These are phyloP conservation scores for Psidium guajava DNA, from an alignment of 345 rosid genomes.

Conservation along the genomic window DNA sequence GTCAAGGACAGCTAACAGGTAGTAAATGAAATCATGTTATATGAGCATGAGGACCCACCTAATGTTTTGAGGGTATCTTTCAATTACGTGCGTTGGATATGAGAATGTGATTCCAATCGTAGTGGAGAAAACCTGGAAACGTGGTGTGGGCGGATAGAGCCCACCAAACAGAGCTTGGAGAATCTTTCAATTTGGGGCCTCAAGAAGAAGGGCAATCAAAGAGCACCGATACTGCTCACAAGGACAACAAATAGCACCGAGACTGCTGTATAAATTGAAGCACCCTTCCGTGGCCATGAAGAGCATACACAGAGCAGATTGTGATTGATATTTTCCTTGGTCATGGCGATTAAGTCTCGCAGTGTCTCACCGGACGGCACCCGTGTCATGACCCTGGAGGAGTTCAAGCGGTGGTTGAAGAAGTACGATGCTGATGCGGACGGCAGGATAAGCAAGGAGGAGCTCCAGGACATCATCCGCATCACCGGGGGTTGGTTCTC, in stretches of 20 bases:
- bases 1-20: neutral
- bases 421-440: slow-evolving; percentile 8
- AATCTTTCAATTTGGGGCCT: neutral
- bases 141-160: too few relatives aligned
- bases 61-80: neutral
- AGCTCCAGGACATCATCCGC: slow-evolving; percentile 11
- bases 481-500: neutral
- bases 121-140: neutral
- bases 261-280: neutral
- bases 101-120: neutral
- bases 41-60: neutral
- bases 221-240: neutral
- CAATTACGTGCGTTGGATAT: neutral
- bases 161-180: too few relatives aligned
- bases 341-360: slow-evolving; percentile 1
- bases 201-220: neutral
- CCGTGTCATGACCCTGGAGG: slow-evolving; percentile 5
- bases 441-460: slow-evolving; percentile 13
- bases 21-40: neutral
- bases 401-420: slow-evolving; percentile 15
- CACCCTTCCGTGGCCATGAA: neutral
- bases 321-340: neutral
- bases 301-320: neutral
- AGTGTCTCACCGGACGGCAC: neutral
- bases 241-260: neutral